Base-by-base conservation (phyloP, 2,329 filamentous ascomycete genomes). In the Pseudogymnoascus sp. region DNA sequence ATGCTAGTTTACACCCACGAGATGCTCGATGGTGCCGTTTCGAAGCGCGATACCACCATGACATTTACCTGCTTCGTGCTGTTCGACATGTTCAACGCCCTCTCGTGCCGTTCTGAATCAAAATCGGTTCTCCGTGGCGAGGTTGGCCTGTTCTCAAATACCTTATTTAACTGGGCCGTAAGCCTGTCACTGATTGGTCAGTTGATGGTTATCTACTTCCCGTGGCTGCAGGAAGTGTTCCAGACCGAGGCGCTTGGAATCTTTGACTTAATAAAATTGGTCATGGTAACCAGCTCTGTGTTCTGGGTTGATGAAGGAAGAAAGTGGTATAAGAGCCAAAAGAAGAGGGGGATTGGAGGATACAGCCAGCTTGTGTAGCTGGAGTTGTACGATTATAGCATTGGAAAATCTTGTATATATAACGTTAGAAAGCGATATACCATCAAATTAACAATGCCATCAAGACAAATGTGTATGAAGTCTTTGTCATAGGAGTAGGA, bases 61-160 rank as follows among this genome's bases (percentile, higher is more conserved):
- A 97, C 94, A 0, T 99, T 99, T 73, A 99, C 94, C 5, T 96
- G 92, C 76, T 99, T 99, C 72, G 94, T 99, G 51, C 84, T 99
- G 61, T 99, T 97, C 75, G 94, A 99, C 80, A 99, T 99, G 94
- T 97, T 97, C 81, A 97, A 99, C 75, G 94, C 94, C 1, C 81
- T 99, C 21, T 88, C 91, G 13, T 99, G 94, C 76, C 90, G 94
- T 58, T 95, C 90, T 6, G 92, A 96, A 72, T 86, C 84, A 65
- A 97, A 97, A 74, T 95, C 90, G 9, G 81, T 99, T 4, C 82
- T 99, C 3, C 83, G 88, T 27, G 93, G 94, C 41, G 92, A 99
- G 73, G 81, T 96, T 59, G 85, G 89, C 7, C 74, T 96, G 10
- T 89, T 94, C 63, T 86, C 87, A 7, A 99, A 99, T 73, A 88